A percentile compares a stretch with the other conserved stretches of the same genome.
phyloP scores from a whole-genome alignment of 352 stramenopile species.

The Phytopythium aichiense region DNA sequence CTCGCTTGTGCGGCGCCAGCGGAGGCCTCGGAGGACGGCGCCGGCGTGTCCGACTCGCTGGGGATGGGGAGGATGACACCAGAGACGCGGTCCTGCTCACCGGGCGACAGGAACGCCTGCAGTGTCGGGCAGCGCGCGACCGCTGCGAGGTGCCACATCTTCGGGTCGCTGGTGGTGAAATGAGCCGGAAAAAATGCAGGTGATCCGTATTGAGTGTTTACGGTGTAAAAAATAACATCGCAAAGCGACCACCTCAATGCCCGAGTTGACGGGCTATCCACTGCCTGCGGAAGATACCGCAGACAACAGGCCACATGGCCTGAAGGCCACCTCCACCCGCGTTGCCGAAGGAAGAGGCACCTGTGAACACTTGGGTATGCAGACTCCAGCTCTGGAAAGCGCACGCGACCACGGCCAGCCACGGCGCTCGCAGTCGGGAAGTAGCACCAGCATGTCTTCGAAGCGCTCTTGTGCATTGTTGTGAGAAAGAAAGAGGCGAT shows the following conservation, averaged over 20 bases:
- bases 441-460: too few species aligned
- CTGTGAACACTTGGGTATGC: too few species aligned
- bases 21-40: neutral
- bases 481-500: neutral
- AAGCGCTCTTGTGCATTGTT: neutral
- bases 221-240: too few species aligned
- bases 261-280: too few species aligned
- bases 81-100: conserved; percentile 18
- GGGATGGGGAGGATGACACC: neutral
- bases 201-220: neutral
- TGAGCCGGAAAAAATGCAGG: neutral
- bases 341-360: too few species aligned
- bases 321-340: too few species aligned
- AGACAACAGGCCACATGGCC: too few species aligned
- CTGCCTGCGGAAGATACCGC: too few species aligned
- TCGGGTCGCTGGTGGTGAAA: neutral
- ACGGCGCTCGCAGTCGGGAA: too few species aligned
- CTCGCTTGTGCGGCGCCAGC: neutral
- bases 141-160: conserved; percentile 33
- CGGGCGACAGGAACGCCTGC: conserved; percentile 25
- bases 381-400: too few species aligned
- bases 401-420: too few species aligned
- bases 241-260: too few species aligned
- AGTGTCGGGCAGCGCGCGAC: conserved; percentile 36
- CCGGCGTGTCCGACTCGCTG: neutral